A percentile compares a stretch with the other conserved stretches of the same genome.
Evolutionary conservation across 257 asterid genomes (phyloP).

Genomic region (Salvia miltiorrhiza): DNA sequence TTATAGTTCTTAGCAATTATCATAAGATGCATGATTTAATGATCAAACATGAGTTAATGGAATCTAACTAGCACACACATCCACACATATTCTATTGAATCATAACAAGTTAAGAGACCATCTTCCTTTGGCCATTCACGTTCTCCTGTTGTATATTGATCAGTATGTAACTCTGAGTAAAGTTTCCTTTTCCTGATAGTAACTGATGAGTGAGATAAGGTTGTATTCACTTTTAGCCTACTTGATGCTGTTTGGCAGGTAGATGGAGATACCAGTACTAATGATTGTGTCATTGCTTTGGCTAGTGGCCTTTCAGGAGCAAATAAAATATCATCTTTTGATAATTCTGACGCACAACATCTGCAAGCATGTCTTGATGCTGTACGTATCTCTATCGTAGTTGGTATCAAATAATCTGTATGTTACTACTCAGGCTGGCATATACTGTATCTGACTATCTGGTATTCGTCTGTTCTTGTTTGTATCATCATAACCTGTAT

Average conservation of each 20-base stretch:
- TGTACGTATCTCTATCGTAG: conserved; percentile 43
- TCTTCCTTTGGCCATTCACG: background rate
- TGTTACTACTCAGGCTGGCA: background rate
- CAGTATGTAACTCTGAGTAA: background rate
- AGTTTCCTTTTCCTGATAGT: background rate
- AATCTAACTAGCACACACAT: background rate
- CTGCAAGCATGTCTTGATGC: conserved; percentile 92
- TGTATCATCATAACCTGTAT: background rate
- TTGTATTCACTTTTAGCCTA: background rate
- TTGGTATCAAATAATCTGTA: background rate
- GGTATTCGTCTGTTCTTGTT: background rate
- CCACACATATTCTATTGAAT: background rate
- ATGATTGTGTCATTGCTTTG: conserved; percentile 94
- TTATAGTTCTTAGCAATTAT: background rate
- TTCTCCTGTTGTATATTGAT: background rate
- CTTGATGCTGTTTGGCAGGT: conserved; percentile 53
- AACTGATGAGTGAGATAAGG: background rate
- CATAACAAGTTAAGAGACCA: background rate
- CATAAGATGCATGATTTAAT: background rate
- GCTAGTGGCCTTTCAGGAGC: conserved; percentile 98
- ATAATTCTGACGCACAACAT: conserved; percentile 66
- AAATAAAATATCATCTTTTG: conserved; percentile 61
- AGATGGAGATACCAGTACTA: conserved; percentile 95
- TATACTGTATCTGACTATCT: conserved; percentile 8
- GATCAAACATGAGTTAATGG: background rate